Evolutionary conservation across 2,329 filamentous ascomycete species (phyloP).

Genomic region (Monilinia polystroma): DNA sequence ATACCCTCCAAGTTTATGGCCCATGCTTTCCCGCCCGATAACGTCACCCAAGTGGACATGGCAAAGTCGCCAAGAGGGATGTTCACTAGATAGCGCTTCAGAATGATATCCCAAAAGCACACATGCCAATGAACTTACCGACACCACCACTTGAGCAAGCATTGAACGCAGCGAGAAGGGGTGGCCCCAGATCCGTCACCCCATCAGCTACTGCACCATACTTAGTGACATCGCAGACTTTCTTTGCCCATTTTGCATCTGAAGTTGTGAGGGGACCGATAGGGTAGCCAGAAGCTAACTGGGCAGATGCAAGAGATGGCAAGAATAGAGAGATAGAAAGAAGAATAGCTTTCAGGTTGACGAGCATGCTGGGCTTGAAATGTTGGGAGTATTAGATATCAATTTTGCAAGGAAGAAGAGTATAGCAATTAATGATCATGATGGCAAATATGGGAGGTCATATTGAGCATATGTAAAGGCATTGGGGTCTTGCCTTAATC

Average conservation of each 20-base stretch:
- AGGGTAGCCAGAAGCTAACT: slow-evolving; percentile 22
- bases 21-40: slow-evolving; percentile 49
- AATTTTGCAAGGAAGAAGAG: neutral
- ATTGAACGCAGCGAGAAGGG: slow-evolving; percentile 45
- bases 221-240: slow-evolving; percentile 46
- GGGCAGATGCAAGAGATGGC: slow-evolving; percentile 18
- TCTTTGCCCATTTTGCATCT: slow-evolving; percentile 26
- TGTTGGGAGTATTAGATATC: neutral
- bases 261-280: slow-evolving; percentile 32
- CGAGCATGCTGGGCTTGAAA: neutral
- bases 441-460: neutral
- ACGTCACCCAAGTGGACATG: slow-evolving; percentile 50
- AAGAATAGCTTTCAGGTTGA: neutral
- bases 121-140: slow-evolving; percentile 24
- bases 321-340: slow-evolving; percentile 7
- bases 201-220: slow-evolving; percentile 49
- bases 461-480: neutral
- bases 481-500: neutral
- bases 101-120: neutral
- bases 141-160: slow-evolving; percentile 46
- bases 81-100: slow-evolving; percentile 11
- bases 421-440: neutral
- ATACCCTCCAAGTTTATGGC: slow-evolving; percentile 53
- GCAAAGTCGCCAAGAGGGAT: slow-evolving; percentile 38
- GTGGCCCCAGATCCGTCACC: slow-evolving; percentile 46